Conservation (phyloP, 768 basidiomycete genomes). For the Psilocybe cubensis region DNA sequence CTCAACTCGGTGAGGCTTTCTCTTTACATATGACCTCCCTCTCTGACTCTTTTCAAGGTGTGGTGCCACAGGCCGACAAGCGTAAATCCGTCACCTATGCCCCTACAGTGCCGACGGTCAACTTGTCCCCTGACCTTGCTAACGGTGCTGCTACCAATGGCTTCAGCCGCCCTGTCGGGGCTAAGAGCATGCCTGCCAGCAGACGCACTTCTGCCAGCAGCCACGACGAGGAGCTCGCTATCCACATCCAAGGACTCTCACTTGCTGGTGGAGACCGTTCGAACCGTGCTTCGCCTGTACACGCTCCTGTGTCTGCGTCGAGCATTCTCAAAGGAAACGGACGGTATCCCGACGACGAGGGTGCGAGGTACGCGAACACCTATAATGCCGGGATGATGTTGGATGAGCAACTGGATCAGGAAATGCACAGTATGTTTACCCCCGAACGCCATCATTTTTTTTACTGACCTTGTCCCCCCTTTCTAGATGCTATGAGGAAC, state of each 20-base stretch:
- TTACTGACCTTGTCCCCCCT: conserved; percentile 14
- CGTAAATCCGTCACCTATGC: conserved; percentile 89
- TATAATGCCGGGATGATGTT: conserved; percentile 90
- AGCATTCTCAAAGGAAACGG: conserved; percentile 53
- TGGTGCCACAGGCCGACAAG: conserved; percentile 73
- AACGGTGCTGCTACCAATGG: conserved; percentile 45
- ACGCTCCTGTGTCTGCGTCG: conserved; percentile 54
- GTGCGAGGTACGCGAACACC: conserved; percentile 57
- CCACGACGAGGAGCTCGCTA: conserved; percentile 81
- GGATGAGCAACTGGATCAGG: conserved; percentile 91
- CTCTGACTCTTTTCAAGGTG: conserved; percentile 70
- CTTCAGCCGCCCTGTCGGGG: conserved; percentile 70
- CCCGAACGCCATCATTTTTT: neutral
- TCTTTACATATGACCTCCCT: conserved; percentile 49
- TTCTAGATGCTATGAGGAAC: conserved; percentile 83
- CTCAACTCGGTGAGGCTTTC: conserved; percentile 57
- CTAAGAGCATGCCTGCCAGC: conserved; percentile 93
- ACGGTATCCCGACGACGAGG: conserved; percentile 63
- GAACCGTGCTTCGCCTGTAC: conserved; percentile 56
- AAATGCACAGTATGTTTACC: conserved; percentile 82
- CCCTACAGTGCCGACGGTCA: conserved; percentile 74
- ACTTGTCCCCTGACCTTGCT: conserved; percentile 70
- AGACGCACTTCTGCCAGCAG: conserved; percentile 88
- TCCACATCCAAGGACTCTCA: conserved; percentile 74
- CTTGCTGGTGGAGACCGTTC: conserved; percentile 70